Percentiles rank a stretch among this genome's conserved stretches.
Conservation (phyloP, 257 asterid genomes). For the Schizonepeta tenuifolia region DNA sequence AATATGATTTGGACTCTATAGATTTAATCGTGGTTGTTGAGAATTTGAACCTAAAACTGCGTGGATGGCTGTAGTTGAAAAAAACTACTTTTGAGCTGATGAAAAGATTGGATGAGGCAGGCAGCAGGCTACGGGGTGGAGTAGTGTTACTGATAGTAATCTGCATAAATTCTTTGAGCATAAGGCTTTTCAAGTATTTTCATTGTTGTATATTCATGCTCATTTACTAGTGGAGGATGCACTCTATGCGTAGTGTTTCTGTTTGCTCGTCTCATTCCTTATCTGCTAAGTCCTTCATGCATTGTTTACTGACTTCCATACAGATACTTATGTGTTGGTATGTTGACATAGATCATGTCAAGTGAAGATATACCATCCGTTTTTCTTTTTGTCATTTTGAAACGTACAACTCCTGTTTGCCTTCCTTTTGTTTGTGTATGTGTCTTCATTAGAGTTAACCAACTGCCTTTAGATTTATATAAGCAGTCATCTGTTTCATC, state of each 20-base stretch:
- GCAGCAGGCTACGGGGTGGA: too few species aligned
- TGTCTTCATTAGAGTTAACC: too few species aligned
- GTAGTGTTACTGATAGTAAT: neutral
- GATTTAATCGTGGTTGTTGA: neutral
- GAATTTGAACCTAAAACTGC: neutral
- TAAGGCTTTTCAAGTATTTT: neutral
- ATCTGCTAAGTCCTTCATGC: neutral
- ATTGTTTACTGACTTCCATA: neutral
- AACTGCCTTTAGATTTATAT: neutral
- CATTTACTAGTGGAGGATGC: neutral
- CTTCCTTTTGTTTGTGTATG: too few species aligned
- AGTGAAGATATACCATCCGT: too few species aligned
- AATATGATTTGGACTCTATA: neutral
- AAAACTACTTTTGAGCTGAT: neutral
- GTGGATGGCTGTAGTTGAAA: too few species aligned
- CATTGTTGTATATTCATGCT: slow-evolving; percentile 17
- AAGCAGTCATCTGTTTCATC: slow-evolving; percentile 5
- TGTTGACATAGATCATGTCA: too few species aligned
- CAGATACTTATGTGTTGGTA: neutral
- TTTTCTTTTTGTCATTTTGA: too few species aligned
- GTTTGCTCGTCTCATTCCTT: slow-evolving; percentile 1
- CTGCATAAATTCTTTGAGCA: neutral
- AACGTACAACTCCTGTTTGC: too few species aligned
- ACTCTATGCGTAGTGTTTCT: too few species aligned
- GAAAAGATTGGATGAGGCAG: neutral